Evolutionary conservation across 495 filamentous ascomycete genomes (phyloP), one percentile per base, ranked within the genome.

Genomic region (Lichenothelia convexa): DNA sequence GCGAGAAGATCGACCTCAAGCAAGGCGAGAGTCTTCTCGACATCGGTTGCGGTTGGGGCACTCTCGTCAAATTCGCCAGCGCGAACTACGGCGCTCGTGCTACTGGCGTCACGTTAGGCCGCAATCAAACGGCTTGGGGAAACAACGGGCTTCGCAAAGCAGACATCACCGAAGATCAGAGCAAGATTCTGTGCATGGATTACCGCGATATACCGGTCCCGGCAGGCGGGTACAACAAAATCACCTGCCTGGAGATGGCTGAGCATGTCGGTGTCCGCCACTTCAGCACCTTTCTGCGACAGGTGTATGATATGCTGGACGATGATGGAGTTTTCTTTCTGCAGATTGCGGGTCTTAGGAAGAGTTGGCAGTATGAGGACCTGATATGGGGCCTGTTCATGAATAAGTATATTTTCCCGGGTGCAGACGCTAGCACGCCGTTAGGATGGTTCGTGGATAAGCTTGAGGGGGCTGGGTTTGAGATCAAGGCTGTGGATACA

Each of bases 381-480:
- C 64, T 86, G 31, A 71, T 80, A 55, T 85, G 80, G 80, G 82
- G 82, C 40, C 57, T 87, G 37, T 91, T 81, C 61, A 79, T 91
- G 80, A 91, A 87, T 65, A 87, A 85, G 61, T 84, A 87, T 55
- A 63, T 91, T 48, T 91, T 91, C 68, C 81, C 78, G 27, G 82
- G 82, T 51, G 82, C 82, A 13, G 82, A 91, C 53, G 82, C 82
- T 5, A 80, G 75, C 13, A 82, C 78, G 31, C 82, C 82, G 39
- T 68, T 91, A 15, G 73, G 74, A 48, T 79, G 63, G 45, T 72
- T 80, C 47, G 54, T 86, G 42, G 62, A 72, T 48, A 61, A 64
- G 39, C 62, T 84, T 21, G 82, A 91, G 56, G 61, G 64, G 32
- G 77, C 78, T 39, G 82, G 82, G 18, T 91, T 77, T 36, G 78